Percentiles rank a stretch among this genome's conserved stretches.
Evolutionary conservation across 768 basidiomycete genomes (phyloP).

Genomic region (Daedaleopsis sinensis): DNA sequence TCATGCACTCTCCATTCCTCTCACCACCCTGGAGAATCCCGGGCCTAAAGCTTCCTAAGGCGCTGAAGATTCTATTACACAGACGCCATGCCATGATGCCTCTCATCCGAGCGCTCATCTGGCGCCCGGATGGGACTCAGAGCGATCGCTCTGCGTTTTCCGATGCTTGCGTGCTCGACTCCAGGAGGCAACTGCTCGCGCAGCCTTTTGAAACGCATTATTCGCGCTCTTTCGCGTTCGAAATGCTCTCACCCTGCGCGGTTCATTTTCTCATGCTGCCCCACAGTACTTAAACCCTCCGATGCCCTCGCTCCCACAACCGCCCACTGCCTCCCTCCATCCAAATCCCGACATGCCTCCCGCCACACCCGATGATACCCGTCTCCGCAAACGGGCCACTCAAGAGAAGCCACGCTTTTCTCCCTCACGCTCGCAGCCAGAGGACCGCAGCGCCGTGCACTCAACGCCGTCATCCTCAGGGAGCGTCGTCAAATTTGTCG

Average conservation of each 20-base stretch:
- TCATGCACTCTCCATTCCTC: not conserved
- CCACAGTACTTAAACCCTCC: constrained; percentile 14
- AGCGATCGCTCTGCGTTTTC: not conserved
- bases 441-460: not conserved
- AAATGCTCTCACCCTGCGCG: not conserved
- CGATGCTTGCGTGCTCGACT: not conserved
- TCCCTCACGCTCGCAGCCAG: not conserved
- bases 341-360: constrained; percentile 20
- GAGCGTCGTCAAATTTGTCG: constrained; percentile 11
- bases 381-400: constrained; percentile 27
- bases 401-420: constrained; percentile 2
- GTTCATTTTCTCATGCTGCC: constrained; percentile 12
- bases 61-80: not conserved
- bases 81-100: not conserved
- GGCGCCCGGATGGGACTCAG: not conserved
- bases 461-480: not conserved
- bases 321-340: not conserved
- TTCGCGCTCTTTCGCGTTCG: not conserved
- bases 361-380: constrained; percentile 7
- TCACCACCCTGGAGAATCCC: not conserved
- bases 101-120: not conserved
- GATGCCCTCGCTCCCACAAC: not conserved
- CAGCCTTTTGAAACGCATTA: not conserved
- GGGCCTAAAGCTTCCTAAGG: not conserved
- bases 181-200: not conserved